Conservation (phyloP, 1,284 basidiomycete species). For the Trichosporon sp. region DNA sequence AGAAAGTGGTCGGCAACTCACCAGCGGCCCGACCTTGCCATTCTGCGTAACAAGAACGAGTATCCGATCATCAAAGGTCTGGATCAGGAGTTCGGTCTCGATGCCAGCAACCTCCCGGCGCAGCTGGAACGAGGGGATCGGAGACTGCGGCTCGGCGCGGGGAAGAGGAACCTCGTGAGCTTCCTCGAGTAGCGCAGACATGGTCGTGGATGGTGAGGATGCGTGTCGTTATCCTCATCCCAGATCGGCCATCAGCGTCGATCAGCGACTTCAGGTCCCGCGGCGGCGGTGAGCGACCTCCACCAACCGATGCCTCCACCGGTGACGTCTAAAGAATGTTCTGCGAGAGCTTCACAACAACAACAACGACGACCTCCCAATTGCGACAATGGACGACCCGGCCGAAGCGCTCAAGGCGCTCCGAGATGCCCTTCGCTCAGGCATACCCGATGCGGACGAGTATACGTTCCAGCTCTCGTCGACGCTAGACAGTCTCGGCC, state of each 20-base stretch:
- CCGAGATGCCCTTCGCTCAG: constrained; percentile 27
- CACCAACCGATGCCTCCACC: not conserved
- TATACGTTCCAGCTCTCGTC: constrained; percentile 14
- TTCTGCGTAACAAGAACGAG: constrained; percentile 75
- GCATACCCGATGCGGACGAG: constrained; percentile 25
- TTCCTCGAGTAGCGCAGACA: constrained; percentile 36
- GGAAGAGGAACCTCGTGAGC: constrained; percentile 17
- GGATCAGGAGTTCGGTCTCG: constrained; percentile 67
- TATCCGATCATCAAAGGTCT: constrained; percentile 69
- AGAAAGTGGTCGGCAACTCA: constrained; percentile 43
- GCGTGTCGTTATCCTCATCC: not conserved
- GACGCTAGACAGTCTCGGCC: constrained; percentile 6
- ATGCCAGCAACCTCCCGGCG: constrained; percentile 55
- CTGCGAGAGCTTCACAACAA: not conserved
- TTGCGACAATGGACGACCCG: constrained; percentile 10
- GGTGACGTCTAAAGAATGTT: constrained; percentile 1
- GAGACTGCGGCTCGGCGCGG: constrained; percentile 7
- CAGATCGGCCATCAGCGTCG: not conserved
- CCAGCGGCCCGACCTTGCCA: constrained; percentile 79
- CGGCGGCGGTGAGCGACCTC: too few species aligned
- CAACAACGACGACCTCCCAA: not conserved
- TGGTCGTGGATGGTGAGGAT: constrained; percentile 7
- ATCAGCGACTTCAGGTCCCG: not conserved
- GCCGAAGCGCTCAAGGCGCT: constrained; percentile 11
- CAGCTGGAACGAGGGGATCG: constrained; percentile 47